Base-by-base conservation (phyloP, 805 yeast species). In the Myxozyma kluyveri region DNA sequence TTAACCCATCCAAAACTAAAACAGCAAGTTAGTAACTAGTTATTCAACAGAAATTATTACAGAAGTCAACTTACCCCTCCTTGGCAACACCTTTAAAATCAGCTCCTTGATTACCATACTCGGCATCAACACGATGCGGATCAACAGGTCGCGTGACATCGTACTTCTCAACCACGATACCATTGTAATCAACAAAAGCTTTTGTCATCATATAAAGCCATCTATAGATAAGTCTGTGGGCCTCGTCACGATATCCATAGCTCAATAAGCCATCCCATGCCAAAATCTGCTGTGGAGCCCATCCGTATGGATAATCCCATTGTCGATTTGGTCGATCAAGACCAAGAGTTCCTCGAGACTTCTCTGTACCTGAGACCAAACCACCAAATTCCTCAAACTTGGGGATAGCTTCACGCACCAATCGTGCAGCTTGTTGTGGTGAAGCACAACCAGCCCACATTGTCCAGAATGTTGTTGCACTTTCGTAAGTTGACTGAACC, bases 1-100 rank as follows among this genome's bases (percentile, higher is more conserved):
- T 91, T 91, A 46, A 91, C 96, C 99, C 99, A 91, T 1, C 98
- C 99, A 69, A 91, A 91, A n/a, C n/a, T n/a, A n/a, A n/a, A 7
- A 46, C 24, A 45, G 6, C 17, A 22, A 40, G 39, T 18, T 6
- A 9, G 24, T n/a, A n/a, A 7, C 27, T 36, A 7, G n/a, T 17
- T 4, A 19, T 27, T 9, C 21, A 31, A 33, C 6, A 32, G 21
- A 31, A 17, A 22, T 33, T 9, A 17, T 10, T 38, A 21, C 37
- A 14, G 5, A 45, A 46, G n/a, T 12, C 37, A n/a, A n/a, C n/a
- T n/a, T n/a, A n/a, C 0, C 99, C 99, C 70, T 93, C 97, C 5
- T 86, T 83, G 0, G 96, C 95, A 38, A 86, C 96, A 42, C 96
- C 96, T 67, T 86, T 85, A 65, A 89, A 87, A 56, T 84, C 95